Base-by-base conservation (phyloP, 2,329 filamentous ascomycete species). In the Purpureocillium lavendulum region DNA sequence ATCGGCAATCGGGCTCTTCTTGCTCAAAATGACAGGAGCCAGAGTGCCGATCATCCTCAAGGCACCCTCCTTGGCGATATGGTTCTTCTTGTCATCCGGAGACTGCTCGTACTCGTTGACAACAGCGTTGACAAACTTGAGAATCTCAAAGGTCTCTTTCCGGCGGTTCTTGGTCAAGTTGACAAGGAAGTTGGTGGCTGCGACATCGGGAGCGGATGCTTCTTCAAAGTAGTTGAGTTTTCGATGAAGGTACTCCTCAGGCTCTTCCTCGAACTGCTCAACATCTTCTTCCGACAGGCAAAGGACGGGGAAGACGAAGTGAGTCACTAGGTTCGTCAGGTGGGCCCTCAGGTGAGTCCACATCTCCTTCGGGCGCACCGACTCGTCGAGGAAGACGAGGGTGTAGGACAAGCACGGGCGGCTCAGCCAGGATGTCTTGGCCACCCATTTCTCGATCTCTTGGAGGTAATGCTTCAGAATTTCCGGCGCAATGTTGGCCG, bases 221-320 rank as follows among this genome's bases (percentile, higher is more conserved):
- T 98, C 92, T 63, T 98, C 92, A 59, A 94, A 98, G 58, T 90
- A 96, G 64, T 97, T 98, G 44, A 98, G 73, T 62, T 96, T 97
- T 41, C 92, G 81, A 68, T 98, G 92, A 31, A 98, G 78, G 58
- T 97, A 98, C 62, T 98, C 92, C 46, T 92, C 86, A 5, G 92
- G 92, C 56, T 98, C 88, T 11, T 89, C 84, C 57, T 94, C 80
- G 57, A 98, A 98, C 50, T 94, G 80, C 60, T 95, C 87, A 36
- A 96, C 75, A 53, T 98, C 92, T 45, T 97, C 90, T 47, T 89
- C 80, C 15, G 84, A 85, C 51, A 96, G 81, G 62, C 92, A 98
- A 45, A 98, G 72, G 18, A 98, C 84, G 0, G 92, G 92, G 70
- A 98, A 98, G 50, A 98, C 77, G 46, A 98, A 82, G 60, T 98